Percentiles rank a stretch among this genome's conserved stretches.
Conservation (phyloP, 495 filamentous ascomycete genomes). For the Penicillium egyptiacum region DNA sequence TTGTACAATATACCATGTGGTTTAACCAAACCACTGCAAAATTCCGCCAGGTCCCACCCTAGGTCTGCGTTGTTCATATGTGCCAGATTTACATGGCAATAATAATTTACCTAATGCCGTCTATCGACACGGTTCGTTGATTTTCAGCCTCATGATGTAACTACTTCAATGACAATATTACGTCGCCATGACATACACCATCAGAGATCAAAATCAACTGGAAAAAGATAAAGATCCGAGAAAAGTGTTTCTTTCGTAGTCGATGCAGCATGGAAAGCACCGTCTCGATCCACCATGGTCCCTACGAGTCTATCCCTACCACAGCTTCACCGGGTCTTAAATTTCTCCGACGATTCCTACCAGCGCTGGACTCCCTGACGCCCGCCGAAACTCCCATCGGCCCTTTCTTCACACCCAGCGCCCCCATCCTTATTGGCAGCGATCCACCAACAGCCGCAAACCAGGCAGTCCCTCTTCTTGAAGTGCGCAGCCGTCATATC, state of each 20-base stretch:
- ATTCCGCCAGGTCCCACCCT: background rate
- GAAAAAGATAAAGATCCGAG: too few species aligned
- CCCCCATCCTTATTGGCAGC: conserved; percentile 21
- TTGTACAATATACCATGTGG: background rate
- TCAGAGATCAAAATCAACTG: background rate
- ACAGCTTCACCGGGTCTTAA: conserved; percentile 21
- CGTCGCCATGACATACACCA: conserved; percentile 5
- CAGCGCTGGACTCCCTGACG: conserved; percentile 21
- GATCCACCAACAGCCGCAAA: conserved; percentile 15
- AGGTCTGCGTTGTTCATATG: background rate
- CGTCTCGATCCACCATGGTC: conserved; percentile 21
- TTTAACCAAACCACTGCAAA: background rate
- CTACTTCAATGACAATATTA: conserved; percentile 1
- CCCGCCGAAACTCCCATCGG: conserved; percentile 9
- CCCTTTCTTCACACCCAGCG: conserved; percentile 22
- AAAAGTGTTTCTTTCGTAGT: background rate
- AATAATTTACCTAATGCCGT: background rate
- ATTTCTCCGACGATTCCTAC: conserved; percentile 27
- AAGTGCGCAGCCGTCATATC: conserved; percentile 21
- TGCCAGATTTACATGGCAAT: background rate
- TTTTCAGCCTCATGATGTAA: conserved; percentile 13
- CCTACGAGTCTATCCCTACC: conserved; percentile 20
- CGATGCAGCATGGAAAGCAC: conserved; percentile 11
- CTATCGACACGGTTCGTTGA: background rate
- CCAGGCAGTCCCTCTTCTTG: conserved; percentile 18